These are phyloP conservation scores for Tanacetum coccineum DNA, from an alignment of 129 eudicot species.

Conservation along the genomic window DNA sequence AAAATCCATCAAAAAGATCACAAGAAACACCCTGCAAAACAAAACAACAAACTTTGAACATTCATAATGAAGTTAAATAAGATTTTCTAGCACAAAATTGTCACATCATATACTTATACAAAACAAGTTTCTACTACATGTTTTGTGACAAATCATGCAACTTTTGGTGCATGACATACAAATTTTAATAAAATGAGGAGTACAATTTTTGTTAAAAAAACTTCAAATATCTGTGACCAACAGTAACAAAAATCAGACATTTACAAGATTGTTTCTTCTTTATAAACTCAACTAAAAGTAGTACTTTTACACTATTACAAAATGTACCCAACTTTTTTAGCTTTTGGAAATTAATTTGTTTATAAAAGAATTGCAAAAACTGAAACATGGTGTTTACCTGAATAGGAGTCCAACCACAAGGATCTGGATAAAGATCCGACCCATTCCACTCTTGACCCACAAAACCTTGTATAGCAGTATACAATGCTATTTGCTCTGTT, in stretches of 20 bases:
- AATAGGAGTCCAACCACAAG: slow-evolving; percentile 96
- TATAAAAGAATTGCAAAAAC: neutral
- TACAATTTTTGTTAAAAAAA: neutral
- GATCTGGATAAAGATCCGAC: slow-evolving; percentile 85
- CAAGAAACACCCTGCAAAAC: slow-evolving; percentile 68
- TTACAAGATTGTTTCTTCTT: neutral
- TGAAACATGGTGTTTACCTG: slow-evolving; percentile 38
- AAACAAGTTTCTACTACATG: slow-evolving; percentile 1
- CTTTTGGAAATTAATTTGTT: neutral
- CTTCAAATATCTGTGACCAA: neutral
- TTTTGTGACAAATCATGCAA: neutral
- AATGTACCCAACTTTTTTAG: neutral
- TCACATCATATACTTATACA: neutral
- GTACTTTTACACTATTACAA: no score
- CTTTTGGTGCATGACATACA: slow-evolving; percentile 16
- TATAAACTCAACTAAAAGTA: neutral
- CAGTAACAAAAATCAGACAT: neutral
- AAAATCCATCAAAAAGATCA: slow-evolving; percentile 58
- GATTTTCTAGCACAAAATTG: neutral
- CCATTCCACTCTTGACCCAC: slow-evolving; percentile 85
- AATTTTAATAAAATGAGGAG: neutral
- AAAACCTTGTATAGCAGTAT: slow-evolving; percentile 66
- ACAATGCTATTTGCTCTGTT: slow-evolving; percentile 62
- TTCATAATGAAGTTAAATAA: slow-evolving; percentile 2
- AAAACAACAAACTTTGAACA: neutral